These are phyloP conservation scores for Wickerhamomyces pijperi DNA, from an alignment of 805 yeast genomes.

Conservation along the genomic window DNA sequence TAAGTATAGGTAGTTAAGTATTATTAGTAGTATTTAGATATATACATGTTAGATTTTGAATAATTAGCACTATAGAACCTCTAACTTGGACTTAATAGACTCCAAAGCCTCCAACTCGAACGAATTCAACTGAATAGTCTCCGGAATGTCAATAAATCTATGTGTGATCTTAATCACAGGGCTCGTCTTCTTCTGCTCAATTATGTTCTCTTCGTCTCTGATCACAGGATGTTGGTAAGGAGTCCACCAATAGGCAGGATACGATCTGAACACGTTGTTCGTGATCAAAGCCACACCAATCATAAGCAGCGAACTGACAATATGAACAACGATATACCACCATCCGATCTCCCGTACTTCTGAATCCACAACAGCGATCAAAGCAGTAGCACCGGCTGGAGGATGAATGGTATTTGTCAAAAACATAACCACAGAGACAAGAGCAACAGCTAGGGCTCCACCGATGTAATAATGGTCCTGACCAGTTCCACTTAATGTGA, in stretches of 20 bases:
- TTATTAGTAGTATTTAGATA: too few species aligned
- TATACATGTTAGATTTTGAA: too few species aligned
- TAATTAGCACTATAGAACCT: neutral
- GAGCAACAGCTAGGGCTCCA: slow-evolving; percentile 47
- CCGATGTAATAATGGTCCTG: slow-evolving; percentile 40
- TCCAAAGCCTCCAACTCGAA: slow-evolving; percentile 4
- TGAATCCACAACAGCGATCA: slow-evolving; percentile 41
- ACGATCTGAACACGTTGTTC: slow-evolving; percentile 40
- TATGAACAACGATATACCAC: slow-evolving; percentile 51
- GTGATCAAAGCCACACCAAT: slow-evolving; percentile 38
- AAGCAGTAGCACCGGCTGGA: slow-evolving; percentile 63
- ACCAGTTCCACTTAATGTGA: slow-evolving; percentile 32
- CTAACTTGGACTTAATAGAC: neutral
- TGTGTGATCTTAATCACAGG: neutral
- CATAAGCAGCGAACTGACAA: slow-evolving; percentile 37
- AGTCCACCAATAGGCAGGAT: slow-evolving; percentile 55
- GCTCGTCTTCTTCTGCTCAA: neutral
- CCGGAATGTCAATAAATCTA: slow-evolving; percentile 1
- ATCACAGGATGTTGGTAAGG: slow-evolving; percentile 6
- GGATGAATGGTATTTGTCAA: slow-evolving; percentile 52
- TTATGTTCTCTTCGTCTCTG: slow-evolving; percentile 2
- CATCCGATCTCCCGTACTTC: slow-evolving; percentile 41
- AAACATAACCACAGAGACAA: slow-evolving; percentile 43
- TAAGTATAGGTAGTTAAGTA: too few species aligned
- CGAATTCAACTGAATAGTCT: neutral